Evolutionary conservation across 2,329 filamentous ascomycete species (phyloP).

Genomic region (Colletotrichum siamense): DNA sequence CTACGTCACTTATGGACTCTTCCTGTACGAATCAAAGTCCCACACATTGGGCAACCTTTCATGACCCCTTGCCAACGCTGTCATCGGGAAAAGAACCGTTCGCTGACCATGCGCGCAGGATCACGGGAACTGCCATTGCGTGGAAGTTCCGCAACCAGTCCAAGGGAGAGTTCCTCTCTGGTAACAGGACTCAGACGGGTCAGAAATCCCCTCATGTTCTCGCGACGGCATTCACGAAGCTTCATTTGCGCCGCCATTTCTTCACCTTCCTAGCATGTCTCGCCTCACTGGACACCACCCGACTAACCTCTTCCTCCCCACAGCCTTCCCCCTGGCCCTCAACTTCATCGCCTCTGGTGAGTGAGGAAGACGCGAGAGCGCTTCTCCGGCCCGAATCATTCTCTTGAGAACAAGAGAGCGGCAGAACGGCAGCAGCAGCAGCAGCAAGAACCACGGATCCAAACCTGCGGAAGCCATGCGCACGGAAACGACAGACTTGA

Average conservation of each 20-base stretch:
- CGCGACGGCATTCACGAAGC: too few relatives aligned
- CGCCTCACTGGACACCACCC: not conserved
- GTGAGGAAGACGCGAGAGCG: slow-evolving; percentile 53
- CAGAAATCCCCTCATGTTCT: slow-evolving; percentile 38
- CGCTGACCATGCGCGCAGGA: slow-evolving; percentile 43
- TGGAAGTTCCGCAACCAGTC: slow-evolving; percentile 67
- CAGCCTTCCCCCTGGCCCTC: slow-evolving; percentile 80
- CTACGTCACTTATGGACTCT: slow-evolving; percentile 78
- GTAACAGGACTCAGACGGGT: slow-evolving; percentile 87
- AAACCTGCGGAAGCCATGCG: slow-evolving; percentile 28
- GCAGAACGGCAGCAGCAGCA: slow-evolving; percentile 16
- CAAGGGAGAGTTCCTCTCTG: slow-evolving; percentile 74
- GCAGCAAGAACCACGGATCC: not conserved
- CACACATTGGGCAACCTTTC: not conserved
- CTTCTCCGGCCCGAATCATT: slow-evolving; percentile 6
- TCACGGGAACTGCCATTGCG: slow-evolving; percentile 66
- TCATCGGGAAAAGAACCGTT: not conserved
- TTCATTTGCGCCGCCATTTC: too few relatives aligned
- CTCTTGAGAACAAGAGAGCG: slow-evolving; percentile 7
- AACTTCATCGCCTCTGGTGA: slow-evolving; percentile 94
- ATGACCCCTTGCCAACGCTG: not conserved
- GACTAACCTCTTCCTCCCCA: slow-evolving; percentile 30
- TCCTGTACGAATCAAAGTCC: slow-evolving; percentile 64
- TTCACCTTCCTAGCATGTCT: not conserved
- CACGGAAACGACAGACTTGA: not conserved